A percentile compares a stretch with the other conserved stretches of the same genome.
These are phyloP conservation scores for Trichosporon sp. DNA, from an alignment of 1,284 basidiomycete species.

Conservation along the genomic window DNA sequence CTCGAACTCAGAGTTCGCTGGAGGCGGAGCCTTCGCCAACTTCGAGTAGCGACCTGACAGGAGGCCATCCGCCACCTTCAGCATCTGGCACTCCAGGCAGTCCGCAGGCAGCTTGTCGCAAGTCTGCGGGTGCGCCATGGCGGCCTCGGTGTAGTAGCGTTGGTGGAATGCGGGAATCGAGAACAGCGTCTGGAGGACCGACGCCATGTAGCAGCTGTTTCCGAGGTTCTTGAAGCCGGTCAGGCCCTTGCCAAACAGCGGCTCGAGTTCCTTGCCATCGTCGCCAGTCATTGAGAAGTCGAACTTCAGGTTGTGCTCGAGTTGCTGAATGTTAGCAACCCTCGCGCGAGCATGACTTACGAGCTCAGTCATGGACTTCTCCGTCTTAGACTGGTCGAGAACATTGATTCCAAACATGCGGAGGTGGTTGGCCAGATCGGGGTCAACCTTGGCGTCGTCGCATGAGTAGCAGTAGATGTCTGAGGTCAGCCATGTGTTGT, in stretches of 20 bases:
- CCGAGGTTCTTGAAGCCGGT: constrained; percentile 93
- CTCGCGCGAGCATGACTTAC: constrained; percentile 60
- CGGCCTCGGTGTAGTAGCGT: constrained; percentile 67
- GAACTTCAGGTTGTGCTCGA: constrained; percentile 93
- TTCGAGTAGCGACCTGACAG: constrained; percentile 88
- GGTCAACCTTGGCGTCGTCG: constrained; percentile 83
- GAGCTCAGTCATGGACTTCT: constrained; percentile 95
- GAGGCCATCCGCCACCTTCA: constrained; percentile 89
- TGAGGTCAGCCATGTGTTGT: background rate
- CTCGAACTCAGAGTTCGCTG: constrained; percentile 46
- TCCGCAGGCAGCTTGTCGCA: constrained; percentile 77
- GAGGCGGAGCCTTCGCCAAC: constrained; percentile 58
- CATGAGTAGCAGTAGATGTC: constrained; percentile 95
- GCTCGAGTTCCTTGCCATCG: constrained; percentile 82
- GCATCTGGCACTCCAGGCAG: constrained; percentile 93
- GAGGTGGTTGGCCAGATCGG: constrained; percentile 74
- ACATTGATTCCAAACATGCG: constrained; percentile 86
- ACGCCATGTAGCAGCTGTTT: constrained; percentile 98
- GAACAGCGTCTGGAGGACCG: constrained; percentile 85
- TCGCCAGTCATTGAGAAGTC: constrained; percentile 94
- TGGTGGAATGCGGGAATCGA: constrained; percentile 74
- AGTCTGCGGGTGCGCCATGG: constrained; percentile 63
- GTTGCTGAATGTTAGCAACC: constrained; percentile 66
- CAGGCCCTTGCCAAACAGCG: constrained; percentile 82
- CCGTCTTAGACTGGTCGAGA: constrained; percentile 81